phyloP scores from a whole-genome alignment of 1,284 basidiomycete species.

The Inonotus hispidus region DNA sequence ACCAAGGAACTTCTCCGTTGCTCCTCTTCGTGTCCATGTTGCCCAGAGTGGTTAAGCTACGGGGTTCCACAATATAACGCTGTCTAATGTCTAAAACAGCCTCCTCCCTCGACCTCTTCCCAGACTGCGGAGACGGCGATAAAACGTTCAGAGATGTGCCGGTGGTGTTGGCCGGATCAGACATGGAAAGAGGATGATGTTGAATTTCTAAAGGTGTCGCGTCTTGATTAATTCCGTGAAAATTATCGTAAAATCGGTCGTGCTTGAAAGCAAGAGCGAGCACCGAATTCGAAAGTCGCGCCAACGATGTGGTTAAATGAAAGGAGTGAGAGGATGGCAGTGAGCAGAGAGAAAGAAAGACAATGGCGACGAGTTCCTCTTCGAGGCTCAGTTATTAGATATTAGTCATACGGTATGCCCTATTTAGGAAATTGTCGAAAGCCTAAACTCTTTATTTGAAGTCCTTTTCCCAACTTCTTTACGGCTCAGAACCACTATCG shows the following conservation, averaged over 20 bases:
- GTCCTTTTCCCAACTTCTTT: not conserved
- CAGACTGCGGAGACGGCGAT: not conserved
- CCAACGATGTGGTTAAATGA: not conserved
- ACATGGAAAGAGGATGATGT: constrained; percentile 4
- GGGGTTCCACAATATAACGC: too few species aligned
- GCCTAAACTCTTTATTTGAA: not conserved
- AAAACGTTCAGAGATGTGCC: not conserved
- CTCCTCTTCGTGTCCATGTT: not conserved
- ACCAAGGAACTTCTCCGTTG: not conserved
- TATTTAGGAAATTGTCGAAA: not conserved
- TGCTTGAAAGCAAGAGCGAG: not conserved
- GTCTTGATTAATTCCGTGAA: not conserved
- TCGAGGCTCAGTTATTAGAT: not conserved
- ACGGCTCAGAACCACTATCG: not conserved
- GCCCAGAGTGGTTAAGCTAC: not conserved
- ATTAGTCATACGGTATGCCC: not conserved
- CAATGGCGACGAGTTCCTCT: not conserved
- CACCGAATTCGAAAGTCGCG: not conserved
- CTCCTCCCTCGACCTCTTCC: not conserved
- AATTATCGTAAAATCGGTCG: not conserved
- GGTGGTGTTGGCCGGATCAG: not conserved
- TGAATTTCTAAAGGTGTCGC: not conserved
- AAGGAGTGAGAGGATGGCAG: not conserved
- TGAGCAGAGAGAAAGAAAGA: not conserved
- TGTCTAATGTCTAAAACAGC: not conserved